Conservation (phyloP, 192 early-diverging fungal genomes). For the Radiomyces spectabilis region DNA sequence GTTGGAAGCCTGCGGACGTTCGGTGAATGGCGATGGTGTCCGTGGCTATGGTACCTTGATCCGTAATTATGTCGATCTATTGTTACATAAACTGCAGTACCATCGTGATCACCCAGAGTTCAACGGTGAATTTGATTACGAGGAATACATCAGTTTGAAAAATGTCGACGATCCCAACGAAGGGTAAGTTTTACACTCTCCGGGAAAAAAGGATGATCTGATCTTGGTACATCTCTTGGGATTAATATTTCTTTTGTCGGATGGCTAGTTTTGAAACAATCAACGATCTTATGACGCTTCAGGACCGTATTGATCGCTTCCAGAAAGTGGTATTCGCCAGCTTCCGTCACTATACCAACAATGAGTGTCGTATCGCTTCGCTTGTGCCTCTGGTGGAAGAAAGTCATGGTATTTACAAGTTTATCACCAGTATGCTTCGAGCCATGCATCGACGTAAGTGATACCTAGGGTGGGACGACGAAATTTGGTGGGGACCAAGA, state of each 20-base stretch:
- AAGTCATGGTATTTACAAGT: slow-evolving; percentile 91
- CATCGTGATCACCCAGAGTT: slow-evolving; percentile 89
- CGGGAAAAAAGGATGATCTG: neutral
- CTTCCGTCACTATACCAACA: slow-evolving; percentile 76
- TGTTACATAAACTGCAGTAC: slow-evolving; percentile 87
- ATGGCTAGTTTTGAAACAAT: slow-evolving; percentile 90
- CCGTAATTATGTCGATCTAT: slow-evolving; percentile 81
- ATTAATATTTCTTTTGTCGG: neutral
- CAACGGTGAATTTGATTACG: slow-evolving; percentile 93
- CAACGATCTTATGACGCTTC: slow-evolving; percentile 83
- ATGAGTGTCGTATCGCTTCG: slow-evolving; percentile 92
- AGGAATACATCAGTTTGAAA: slow-evolving; percentile 91
- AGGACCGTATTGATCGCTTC: slow-evolving; percentile 88
- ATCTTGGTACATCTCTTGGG: neutral
- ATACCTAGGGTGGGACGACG: neutral
- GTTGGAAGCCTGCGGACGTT: slow-evolving; percentile 67
- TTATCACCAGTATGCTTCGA: slow-evolving; percentile 89
- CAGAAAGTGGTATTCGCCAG: slow-evolving; percentile 83
- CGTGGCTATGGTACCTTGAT: slow-evolving; percentile 79
- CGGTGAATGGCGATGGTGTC: slow-evolving; percentile 39
- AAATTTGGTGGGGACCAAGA: slow-evolving; percentile 8
- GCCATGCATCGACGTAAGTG: slow-evolving; percentile 86
- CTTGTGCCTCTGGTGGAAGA: slow-evolving; percentile 98
- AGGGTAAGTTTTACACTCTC: slow-evolving; percentile 72
- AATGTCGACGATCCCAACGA: slow-evolving; percentile 97